Conservation (phyloP, 1,284 basidiomycete genomes). For the Grifola frondosa region DNA sequence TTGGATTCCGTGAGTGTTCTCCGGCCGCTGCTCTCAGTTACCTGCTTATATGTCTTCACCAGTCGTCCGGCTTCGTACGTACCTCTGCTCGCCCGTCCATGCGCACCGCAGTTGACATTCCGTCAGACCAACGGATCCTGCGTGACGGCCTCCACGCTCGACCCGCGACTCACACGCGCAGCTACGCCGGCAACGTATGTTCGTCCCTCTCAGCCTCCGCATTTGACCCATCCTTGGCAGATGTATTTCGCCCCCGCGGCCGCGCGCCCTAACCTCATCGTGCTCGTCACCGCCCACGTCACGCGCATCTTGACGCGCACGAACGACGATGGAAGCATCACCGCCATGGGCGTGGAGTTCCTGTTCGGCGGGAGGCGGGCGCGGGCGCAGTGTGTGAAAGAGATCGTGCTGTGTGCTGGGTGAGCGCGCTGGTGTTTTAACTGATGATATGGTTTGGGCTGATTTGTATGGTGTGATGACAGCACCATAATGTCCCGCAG, state of each 20-base stretch:
- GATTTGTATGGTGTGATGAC: background rate
- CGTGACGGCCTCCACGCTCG: background rate
- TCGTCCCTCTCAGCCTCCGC: background rate
- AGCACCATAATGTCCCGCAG: constrained; percentile 33
- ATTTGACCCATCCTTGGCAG: background rate
- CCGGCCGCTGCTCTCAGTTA: background rate
- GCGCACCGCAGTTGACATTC: background rate
- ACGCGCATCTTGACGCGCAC: constrained; percentile 45
- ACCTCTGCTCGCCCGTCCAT: background rate
- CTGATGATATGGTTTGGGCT: no score
- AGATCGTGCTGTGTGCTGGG: constrained; percentile 45
- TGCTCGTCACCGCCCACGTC: constrained; percentile 20
- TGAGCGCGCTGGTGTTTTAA: no score
- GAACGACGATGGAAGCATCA: constrained; percentile 89
- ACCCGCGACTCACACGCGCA: constrained; percentile 1
- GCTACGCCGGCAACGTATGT: constrained; percentile 1
- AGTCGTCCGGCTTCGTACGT: constrained; percentile 2
- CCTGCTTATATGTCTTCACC: background rate
- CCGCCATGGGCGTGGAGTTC: constrained; percentile 88
- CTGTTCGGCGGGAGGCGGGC: constrained; percentile 68
- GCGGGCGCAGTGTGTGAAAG: constrained; percentile 35
- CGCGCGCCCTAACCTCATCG: no score
- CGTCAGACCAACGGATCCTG: constrained; percentile 1
- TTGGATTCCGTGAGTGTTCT: background rate
- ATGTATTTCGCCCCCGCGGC: no score